These are phyloP conservation scores for Serendipita indica DNA, from an alignment of 768 basidiomycete genomes.

Conservation along the genomic window DNA sequence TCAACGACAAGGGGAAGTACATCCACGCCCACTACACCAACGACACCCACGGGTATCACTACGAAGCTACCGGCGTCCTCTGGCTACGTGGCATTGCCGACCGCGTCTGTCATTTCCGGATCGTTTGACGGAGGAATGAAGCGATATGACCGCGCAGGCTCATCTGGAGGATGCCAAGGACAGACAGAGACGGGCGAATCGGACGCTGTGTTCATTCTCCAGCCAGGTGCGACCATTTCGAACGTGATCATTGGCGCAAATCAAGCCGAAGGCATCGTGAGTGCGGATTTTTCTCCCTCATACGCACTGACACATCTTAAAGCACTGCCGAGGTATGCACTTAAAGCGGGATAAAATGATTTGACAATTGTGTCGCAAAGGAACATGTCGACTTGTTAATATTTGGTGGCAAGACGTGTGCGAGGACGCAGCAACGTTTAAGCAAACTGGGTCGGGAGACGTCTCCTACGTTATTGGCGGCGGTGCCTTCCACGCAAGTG, in stretches of 20 bases:
- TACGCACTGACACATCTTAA: constrained; percentile 1
- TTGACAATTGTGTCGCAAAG: not conserved
- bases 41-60: constrained; percentile 12
- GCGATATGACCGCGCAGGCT: constrained; percentile 12
- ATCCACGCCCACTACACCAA: not conserved
- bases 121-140: constrained; percentile 14
- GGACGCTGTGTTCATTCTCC: constrained; percentile 6
- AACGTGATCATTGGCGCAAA: constrained; percentile 14
- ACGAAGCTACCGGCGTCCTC: constrained; percentile 10
- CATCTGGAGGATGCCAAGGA: constrained; percentile 9
- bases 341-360: no score
- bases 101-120: constrained; percentile 12
- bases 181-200: constrained; percentile 12
- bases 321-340: not conserved
- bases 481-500: constrained; percentile 4
- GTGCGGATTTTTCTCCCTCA: not conserved
- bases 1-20: not conserved
- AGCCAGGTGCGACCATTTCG: not conserved
- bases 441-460: constrained; percentile 4
- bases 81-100: constrained; percentile 12
- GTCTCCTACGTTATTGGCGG: constrained; percentile 3
- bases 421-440: constrained; percentile 7
- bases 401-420: constrained; percentile 12
- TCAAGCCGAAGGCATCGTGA: constrained; percentile 11
- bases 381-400: constrained; percentile 11